Conservation (phyloP, 2,329 filamentous ascomycete genomes). For the Magnaporthiopsis poae region DNA sequence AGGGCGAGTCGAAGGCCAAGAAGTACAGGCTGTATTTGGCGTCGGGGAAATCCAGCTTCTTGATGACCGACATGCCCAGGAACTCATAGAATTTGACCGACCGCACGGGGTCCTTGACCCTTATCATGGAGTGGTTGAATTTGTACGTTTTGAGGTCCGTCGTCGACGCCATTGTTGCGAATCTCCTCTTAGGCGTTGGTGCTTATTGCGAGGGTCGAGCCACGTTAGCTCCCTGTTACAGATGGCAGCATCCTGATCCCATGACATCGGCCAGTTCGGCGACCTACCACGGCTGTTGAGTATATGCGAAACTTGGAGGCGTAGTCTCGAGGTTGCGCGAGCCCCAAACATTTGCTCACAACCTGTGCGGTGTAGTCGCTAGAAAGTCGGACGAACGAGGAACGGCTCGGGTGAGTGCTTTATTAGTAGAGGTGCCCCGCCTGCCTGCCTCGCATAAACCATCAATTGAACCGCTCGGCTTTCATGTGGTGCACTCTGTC, state of each 20-base stretch:
- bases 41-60: conserved; percentile 73
- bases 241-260: not conserved
- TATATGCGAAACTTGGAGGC: conserved; percentile 14
- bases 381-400: not conserved
- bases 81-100: conserved; percentile 92
- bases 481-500: not conserved
- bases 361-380: not conserved
- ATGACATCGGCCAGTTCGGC: not conserved
- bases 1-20: conserved; percentile 72
- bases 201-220: not conserved
- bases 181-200: conserved; percentile 13
- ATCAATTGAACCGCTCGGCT: not conserved
- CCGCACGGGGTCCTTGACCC: conserved; percentile 85
- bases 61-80: conserved; percentile 75
- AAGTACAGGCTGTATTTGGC: conserved; percentile 94
- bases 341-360: conserved; percentile 20
- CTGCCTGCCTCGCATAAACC: not conserved
- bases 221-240: not conserved
- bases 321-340: conserved; percentile 20
- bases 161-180: conserved; percentile 51
- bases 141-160: conserved; percentile 73
- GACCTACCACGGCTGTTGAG: not conserved
- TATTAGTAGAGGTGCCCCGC: not conserved
- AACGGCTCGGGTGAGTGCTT: not conserved
- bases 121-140: conserved; percentile 83